Conservation (phyloP, 1,284 basidiomycete species). For the Puccinia coronata region DNA sequence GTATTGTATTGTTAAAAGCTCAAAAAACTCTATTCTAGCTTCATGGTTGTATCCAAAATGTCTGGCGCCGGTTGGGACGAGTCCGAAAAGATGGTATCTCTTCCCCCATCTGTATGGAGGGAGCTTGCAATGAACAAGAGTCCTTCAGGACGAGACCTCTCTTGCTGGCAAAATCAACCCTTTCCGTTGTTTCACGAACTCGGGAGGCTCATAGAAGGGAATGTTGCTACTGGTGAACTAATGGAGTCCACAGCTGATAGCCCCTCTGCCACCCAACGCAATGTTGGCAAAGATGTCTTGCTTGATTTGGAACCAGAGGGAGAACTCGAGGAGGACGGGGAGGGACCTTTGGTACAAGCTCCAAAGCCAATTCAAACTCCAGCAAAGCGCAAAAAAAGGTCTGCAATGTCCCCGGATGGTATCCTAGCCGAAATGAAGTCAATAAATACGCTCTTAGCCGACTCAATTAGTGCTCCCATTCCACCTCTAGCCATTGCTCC, state of each 20-base stretch:
- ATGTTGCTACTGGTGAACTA: neutral
- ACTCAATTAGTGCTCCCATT: neutral
- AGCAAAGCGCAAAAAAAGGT: constrained; percentile 3
- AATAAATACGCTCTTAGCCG: neutral
- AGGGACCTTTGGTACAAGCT: neutral
- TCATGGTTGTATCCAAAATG: neutral
- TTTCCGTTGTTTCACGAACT: neutral
- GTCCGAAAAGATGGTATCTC: neutral
- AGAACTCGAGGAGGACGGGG: too few relatives aligned
- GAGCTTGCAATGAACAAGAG: neutral
- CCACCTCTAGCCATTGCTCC: neutral
- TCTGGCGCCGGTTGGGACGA: neutral
- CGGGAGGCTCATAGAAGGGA: neutral
- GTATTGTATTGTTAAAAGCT: neutral
- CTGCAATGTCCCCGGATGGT: neutral
- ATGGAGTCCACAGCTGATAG: too few relatives aligned
- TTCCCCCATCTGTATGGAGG: neutral
- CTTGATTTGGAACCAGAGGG: too few relatives aligned
- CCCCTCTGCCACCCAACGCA: too few relatives aligned
- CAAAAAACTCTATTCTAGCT: neutral
- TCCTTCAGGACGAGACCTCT: neutral
- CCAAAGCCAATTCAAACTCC: neutral
- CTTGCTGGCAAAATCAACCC: neutral
- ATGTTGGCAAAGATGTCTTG: too few relatives aligned
- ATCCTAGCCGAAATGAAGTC: neutral